Conservation (phyloP, 352 stramenopile species). For the Phytophthora sansomeana region DNA sequence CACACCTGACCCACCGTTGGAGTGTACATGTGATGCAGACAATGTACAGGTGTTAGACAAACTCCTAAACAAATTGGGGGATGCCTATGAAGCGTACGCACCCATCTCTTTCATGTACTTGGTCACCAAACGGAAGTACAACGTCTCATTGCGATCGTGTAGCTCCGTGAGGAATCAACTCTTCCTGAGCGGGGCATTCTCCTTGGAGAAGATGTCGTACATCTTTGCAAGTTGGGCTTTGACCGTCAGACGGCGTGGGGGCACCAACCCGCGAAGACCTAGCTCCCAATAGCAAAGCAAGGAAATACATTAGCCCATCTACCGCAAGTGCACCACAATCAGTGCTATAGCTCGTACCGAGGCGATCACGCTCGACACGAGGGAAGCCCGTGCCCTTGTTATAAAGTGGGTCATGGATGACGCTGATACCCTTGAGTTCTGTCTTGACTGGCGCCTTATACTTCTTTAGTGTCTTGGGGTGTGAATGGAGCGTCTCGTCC, state of each 20-base stretch:
- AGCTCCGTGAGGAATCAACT: constrained; percentile 95
- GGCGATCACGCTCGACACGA: constrained; percentile 79
- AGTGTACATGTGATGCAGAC: constrained; percentile 85
- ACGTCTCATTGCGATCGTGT: constrained; percentile 96
- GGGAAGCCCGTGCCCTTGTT: constrained; percentile 92
- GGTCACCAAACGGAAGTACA: constrained; percentile 95
- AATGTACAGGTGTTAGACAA: too few species aligned
- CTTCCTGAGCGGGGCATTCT: constrained; percentile 90
- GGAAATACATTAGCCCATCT: too few species aligned
- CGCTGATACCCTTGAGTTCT: constrained; percentile 76
- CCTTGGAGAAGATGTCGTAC: constrained; percentile 72
- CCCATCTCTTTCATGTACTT: constrained; percentile 93
- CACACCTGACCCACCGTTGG: constrained; percentile 96
- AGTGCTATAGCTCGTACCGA: constrained; percentile 59
- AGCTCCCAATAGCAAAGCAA: too few species aligned
- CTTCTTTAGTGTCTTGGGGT: constrained; percentile 73
- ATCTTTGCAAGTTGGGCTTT: constrained; percentile 78
- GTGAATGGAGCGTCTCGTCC: constrained; percentile 56
- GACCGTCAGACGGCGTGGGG: constrained; percentile 77
- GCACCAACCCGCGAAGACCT: constrained; percentile 87
- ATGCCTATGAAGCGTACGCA: constrained; percentile 49
- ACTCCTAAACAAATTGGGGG: too few species aligned
- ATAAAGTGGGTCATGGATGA: constrained; percentile 88
- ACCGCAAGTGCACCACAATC: neutral
- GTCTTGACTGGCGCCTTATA: constrained; percentile 85